Base-by-base conservation (phyloP, 2,329 filamentous ascomycete genomes). In the Trichoderma simmonsii region DNA sequence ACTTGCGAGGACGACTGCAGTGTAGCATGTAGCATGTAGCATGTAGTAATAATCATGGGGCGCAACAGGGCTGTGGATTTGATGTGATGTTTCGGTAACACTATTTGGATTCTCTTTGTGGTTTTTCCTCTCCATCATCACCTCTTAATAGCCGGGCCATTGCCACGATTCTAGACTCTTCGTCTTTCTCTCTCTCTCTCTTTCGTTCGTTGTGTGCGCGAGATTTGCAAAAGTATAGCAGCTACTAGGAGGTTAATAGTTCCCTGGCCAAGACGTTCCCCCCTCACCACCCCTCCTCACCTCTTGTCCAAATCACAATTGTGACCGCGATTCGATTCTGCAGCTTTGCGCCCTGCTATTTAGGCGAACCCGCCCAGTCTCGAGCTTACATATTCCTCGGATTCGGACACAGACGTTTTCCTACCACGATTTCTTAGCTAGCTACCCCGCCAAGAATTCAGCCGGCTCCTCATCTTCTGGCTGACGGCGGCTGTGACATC, bases 401-500 rank as follows among this genome's bases (percentile, higher is more conserved):
- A 56, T 15, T 28, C 21, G 21, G 26, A 28, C 54, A 60, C 28
- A 60, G 18, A 24, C 48, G n/a, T 12, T 54, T 54, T 24, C 48
- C 21, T 54, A 24, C 48, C 48, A 21, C 48, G 48, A 43, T 3
- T 60, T 21, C 56, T 28, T 30, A 28, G 48, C 64, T 30, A 57
- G 48, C 64, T 67, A 67, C 64, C 64, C 64, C 64, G 64, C 64
- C 64, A 28, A 64, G 64, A 6, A 43, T 59, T 67, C 64, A 43
- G 54, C 64, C 51, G 64, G 48, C 24, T 43, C 32, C 64, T 67
- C 64, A 48, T 51, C 39, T 3, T 30, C 61, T 48, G 15, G 28
- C 28, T 28, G 28, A 28, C 28, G 28, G 28, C 28, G 28, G 28
- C 28, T 28, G 24, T 48, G 24, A 24, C 54, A 48, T 59, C 57